Conservation (phyloP, 139 green algal genomes). For the Desmodesmus armatus region DNA sequence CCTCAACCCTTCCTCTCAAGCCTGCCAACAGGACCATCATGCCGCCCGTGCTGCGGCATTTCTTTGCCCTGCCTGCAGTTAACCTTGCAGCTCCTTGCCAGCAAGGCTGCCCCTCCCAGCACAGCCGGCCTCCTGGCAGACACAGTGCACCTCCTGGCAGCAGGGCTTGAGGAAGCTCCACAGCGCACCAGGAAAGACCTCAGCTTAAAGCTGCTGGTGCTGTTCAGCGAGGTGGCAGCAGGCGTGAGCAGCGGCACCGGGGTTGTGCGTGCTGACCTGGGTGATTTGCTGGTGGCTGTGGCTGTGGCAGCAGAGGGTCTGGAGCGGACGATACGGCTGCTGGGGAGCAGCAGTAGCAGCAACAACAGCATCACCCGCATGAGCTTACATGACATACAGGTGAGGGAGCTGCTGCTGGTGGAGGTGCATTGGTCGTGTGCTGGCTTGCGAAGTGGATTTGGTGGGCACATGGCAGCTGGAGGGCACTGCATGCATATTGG, state of each 20-base stretch:
- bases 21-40: too few species aligned
- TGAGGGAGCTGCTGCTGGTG: too few species aligned
- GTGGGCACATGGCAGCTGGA: neutral
- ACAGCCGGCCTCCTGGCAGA: conserved; percentile 57
- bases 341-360: conserved; percentile 36
- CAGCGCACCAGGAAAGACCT: conserved; percentile 61
- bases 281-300: conserved; percentile 33
- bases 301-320: conserved; percentile 35
- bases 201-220: conserved; percentile 68
- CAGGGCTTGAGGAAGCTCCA: conserved; percentile 37
- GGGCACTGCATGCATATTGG: neutral
- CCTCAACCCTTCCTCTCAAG: too few species aligned
- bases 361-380: too few species aligned
- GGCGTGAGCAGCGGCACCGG: neutral
- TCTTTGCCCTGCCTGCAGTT: neutral
- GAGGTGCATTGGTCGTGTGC: too few species aligned
- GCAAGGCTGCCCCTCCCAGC: neutral
- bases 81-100: conserved; percentile 31
- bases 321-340: conserved; percentile 29
- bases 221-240: conserved; percentile 70
- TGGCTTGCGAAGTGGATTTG: too few species aligned
- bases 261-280: conserved; percentile 15
- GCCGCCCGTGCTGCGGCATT: too few species aligned
- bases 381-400: conserved; percentile 44
- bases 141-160: conserved; percentile 56